Conservation (phyloP, 2,329 filamentous ascomycete species). For the Chaetomiaceae sp. region DNA sequence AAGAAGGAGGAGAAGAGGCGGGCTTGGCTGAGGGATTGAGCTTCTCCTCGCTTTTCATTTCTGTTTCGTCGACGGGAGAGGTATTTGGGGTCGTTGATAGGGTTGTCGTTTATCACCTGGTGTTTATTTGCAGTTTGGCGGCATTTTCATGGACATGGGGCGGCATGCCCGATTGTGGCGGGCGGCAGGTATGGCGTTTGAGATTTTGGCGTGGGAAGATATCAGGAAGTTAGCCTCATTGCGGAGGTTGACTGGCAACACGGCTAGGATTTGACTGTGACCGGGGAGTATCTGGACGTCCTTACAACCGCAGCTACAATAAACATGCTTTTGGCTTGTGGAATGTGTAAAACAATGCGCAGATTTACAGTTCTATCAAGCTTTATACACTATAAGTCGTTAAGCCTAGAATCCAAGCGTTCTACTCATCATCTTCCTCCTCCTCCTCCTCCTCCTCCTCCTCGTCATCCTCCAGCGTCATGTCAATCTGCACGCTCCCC, state of each 20-base stretch:
- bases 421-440: constrained; percentile 21
- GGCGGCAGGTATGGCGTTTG: constrained; percentile 5
- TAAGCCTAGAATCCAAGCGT: not conserved
- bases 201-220: not conserved
- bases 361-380: too few relatives aligned
- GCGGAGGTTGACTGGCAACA: too few relatives aligned
- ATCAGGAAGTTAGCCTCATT: not conserved
- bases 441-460: constrained; percentile 36
- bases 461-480: constrained; percentile 50
- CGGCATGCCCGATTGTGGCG: not conserved
- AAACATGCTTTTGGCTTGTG: too few relatives aligned
- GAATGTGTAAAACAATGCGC: too few relatives aligned
- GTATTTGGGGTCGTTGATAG: not conserved
- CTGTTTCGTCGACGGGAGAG: not conserved
- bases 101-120: not conserved
- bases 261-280: too few relatives aligned
- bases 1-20: constrained; percentile 92
- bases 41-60: not conserved
- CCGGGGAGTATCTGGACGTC: too few relatives aligned
- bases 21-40: constrained; percentile 82
- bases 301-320: too few relatives aligned
- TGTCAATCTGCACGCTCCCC: constrained; percentile 53
- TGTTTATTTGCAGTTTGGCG: not conserved
- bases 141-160: constrained; percentile 14
- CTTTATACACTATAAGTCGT: too few relatives aligned